A percentile compares a stretch with the other conserved stretches of the same genome.
Evolutionary conservation across 495 filamentous ascomycete genomes (phyloP).

Genomic region (Trichocladium uniseriatum): DNA sequence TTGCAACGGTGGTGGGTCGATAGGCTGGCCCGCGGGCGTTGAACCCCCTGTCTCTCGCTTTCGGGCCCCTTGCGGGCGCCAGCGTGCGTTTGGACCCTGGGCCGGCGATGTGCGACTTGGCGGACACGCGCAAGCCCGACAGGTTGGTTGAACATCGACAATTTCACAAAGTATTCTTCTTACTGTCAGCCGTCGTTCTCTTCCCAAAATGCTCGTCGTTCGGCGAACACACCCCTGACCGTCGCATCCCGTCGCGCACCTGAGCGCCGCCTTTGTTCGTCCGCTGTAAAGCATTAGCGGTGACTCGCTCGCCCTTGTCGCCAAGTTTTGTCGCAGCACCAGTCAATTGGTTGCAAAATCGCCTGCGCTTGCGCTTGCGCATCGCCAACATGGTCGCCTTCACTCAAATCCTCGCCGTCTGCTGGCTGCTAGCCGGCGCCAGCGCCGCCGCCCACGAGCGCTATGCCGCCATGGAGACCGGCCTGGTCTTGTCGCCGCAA

Average conservation of each 20-base stretch:
- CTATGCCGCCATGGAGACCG: constrained; percentile 16
- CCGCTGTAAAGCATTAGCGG: background rate
- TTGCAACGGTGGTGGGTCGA: background rate
- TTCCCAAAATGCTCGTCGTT: background rate
- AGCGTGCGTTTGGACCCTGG: no score
- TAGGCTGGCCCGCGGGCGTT: background rate
- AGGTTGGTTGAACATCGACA: no score
- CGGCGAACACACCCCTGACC: background rate
- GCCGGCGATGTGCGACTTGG: no score
- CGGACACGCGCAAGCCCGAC: no score
- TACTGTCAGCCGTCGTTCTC: background rate
- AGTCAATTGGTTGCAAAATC: no score
- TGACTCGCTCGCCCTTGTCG: background rate
- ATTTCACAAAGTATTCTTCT: no score
- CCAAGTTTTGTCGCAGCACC: no score
- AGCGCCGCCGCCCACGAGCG: constrained; percentile 2
- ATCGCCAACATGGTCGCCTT: constrained; percentile 1
- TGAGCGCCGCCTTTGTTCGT: background rate
- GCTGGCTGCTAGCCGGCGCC: constrained; percentile 4
- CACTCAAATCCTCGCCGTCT: background rate
- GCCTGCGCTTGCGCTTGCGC: background rate
- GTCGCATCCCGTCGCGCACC: background rate
- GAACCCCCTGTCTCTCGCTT: background rate
- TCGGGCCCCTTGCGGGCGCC: background rate
- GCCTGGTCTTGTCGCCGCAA: constrained; percentile 11